phyloP scores from a whole-genome alignment of 306 rosid genomes.

The Rosa rugosa region DNA sequence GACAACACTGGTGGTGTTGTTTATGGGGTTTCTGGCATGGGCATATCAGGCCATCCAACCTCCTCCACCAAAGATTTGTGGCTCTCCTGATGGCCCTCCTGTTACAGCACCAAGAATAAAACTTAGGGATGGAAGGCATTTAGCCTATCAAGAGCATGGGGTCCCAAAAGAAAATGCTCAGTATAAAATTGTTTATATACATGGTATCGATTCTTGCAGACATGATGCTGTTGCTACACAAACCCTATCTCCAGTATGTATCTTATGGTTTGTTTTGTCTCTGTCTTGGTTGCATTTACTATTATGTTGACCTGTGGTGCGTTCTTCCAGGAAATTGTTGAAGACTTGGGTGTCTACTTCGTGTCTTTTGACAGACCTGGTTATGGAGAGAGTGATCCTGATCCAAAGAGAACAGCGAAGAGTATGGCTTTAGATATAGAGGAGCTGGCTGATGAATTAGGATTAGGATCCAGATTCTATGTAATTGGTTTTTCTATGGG shows the following conservation, averaged over 20 bases:
- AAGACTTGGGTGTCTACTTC: slow-evolving; percentile 60
- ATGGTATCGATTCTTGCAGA: slow-evolving; percentile 63
- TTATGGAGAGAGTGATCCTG: slow-evolving; percentile 93
- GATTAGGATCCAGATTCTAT: slow-evolving; percentile 73
- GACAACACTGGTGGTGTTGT: slow-evolving; percentile 47
- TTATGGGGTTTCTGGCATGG: slow-evolving; percentile 70
- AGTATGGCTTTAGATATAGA: slow-evolving; percentile 78
- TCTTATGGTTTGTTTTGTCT: not conserved
- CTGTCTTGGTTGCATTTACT: not conserved
- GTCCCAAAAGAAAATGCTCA: slow-evolving; percentile 64
- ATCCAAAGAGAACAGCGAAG: slow-evolving; percentile 70
- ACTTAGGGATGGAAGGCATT: slow-evolving; percentile 82
- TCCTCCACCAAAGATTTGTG: slow-evolving; percentile 75
- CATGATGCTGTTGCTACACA: slow-evolving; percentile 50
- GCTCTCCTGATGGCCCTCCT: slow-evolving; percentile 69
- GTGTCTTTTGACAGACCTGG: slow-evolving; percentile 89
- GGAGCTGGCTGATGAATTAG: slow-evolving; percentile 83
- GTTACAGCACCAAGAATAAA: slow-evolving; percentile 72
- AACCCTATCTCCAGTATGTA: slow-evolving; percentile 57
- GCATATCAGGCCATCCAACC: slow-evolving; percentile 71
- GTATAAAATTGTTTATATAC: slow-evolving; percentile 59
- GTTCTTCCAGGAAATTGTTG: slow-evolving; percentile 50
- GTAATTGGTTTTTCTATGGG: slow-evolving; percentile 78
- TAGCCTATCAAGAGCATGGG: slow-evolving; percentile 86
- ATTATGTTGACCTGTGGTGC: slow-evolving; percentile 23